These are phyloP conservation scores for Trifolium subterraneum DNA, from an alignment of 306 rosid genomes.

Conservation along the genomic window DNA sequence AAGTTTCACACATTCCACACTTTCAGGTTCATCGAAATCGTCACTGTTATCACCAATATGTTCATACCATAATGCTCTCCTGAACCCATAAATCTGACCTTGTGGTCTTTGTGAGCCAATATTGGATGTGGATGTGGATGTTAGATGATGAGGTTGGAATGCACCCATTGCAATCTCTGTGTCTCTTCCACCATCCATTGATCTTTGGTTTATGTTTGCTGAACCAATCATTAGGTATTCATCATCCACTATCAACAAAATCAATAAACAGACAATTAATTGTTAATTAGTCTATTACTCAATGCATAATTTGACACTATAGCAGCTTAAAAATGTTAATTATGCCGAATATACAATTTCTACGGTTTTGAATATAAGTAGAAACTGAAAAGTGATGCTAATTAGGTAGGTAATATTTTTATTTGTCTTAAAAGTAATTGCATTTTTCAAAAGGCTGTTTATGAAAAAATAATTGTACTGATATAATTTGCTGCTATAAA, in stretches of 20 bases:
- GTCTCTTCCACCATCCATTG: constrained; percentile 93
- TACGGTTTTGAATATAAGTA: too few relatives aligned
- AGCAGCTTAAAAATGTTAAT: background rate
- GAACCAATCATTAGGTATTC: constrained; percentile 90
- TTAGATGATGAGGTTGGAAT: constrained; percentile 64
- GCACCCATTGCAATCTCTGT: constrained; percentile 92
- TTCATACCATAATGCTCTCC: constrained; percentile 71
- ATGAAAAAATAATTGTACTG: too few relatives aligned
- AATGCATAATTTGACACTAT: too few relatives aligned
- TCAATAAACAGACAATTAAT: too few relatives aligned
- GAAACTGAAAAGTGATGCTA: too few relatives aligned
- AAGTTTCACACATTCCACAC: constrained; percentile 22
- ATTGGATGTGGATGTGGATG: background rate
- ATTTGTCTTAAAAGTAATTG: too few relatives aligned
- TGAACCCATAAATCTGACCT: constrained; percentile 64
- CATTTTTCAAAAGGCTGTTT: too few relatives aligned
- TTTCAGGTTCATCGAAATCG: constrained; percentile 33
- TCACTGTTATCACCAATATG: constrained; percentile 47
- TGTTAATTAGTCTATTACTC: background rate
- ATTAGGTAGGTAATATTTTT: too few relatives aligned
- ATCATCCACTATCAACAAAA: constrained; percentile 63
- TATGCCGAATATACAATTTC: background rate
- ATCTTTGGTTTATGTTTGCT: constrained; percentile 84
- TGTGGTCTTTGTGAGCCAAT: constrained; percentile 26
- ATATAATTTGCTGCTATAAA: too few relatives aligned